Conservation (phyloP, 768 basidiomycete species). For the Tulasnella sp. region DNA sequence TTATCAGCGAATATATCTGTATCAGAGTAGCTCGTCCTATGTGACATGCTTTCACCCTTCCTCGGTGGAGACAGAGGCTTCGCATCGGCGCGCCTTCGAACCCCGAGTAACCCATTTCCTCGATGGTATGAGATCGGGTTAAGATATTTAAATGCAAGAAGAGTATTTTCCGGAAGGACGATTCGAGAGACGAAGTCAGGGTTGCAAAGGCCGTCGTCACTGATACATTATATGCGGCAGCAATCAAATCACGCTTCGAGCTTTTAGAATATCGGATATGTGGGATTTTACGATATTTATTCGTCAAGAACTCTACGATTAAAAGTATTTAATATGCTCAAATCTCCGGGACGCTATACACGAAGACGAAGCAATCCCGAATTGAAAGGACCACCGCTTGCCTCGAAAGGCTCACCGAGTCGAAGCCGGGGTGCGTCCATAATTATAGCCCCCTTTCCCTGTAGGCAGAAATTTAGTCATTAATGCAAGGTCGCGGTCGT, state of each 20-base stretch:
- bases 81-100: constrained; percentile 91
- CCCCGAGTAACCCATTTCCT: constrained; percentile 58
- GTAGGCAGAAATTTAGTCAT: neutral
- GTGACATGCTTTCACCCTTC: constrained; percentile 36
- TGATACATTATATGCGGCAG: constrained; percentile 79
- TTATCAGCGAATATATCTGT: no score
- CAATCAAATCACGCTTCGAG: constrained; percentile 31
- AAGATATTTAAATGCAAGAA: constrained; percentile 69
- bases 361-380: constrained; percentile 72
- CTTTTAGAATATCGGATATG: neutral
- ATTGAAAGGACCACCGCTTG: constrained; percentile 93
- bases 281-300: constrained; percentile 95
- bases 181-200: constrained; percentile 81
- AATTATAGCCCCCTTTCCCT: neutral
- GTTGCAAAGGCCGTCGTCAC: constrained; percentile 98
- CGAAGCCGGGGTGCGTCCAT: neutral
- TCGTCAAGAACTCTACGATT: constrained; percentile 91
- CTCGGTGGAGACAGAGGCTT: constrained; percentile 82
- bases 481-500: constrained; percentile 87
- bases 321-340: constrained; percentile 91
- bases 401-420: constrained; percentile 49
- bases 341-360: constrained; percentile 83
- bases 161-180: constrained; percentile 65
- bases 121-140: constrained; percentile 76
- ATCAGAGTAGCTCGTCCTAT: no score